Conservation (phyloP, 768 basidiomycete genomes). For the Daedalea quercina region DNA sequence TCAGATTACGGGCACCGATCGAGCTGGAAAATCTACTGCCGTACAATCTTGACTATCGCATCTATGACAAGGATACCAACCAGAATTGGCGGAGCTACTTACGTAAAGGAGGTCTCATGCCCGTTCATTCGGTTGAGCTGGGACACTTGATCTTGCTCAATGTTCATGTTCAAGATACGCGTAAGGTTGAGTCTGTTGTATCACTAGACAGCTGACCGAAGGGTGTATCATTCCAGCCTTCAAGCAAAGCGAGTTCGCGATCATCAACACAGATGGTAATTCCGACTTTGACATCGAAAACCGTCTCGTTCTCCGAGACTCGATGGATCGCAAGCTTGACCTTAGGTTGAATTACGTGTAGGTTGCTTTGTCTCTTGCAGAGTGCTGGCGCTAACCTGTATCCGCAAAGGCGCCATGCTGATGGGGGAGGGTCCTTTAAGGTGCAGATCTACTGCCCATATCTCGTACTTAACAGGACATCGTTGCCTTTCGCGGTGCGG, state of each 20-base stretch:
- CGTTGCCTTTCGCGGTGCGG: constrained; percentile 69
- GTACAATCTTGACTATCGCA: constrained; percentile 91
- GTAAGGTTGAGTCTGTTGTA: constrained; percentile 33
- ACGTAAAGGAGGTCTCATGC: constrained; percentile 90
- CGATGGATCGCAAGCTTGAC: constrained; percentile 66
- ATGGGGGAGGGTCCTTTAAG: constrained; percentile 93
- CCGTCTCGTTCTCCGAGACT: constrained; percentile 65
- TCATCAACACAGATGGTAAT: constrained; percentile 90
- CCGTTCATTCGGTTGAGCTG: constrained; percentile 92
- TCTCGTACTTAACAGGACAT: constrained; percentile 89
- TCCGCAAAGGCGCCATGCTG: constrained; percentile 56
- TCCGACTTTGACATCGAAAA: constrained; percentile 85
- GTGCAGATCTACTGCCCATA: constrained; percentile 93
- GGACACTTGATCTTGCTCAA: constrained; percentile 86
- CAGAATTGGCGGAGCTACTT: constrained; percentile 95
- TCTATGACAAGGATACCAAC: constrained; percentile 92
- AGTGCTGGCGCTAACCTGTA: background rate
- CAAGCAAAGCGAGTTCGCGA: constrained; percentile 92
- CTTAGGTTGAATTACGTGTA: constrained; percentile 88
- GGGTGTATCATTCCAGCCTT: constrained; percentile 47
- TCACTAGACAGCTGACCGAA: background rate
- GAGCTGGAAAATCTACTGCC: constrained; percentile 95
- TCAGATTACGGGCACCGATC: constrained; percentile 86
- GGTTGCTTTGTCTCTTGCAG: constrained; percentile 23
- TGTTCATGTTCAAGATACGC: constrained; percentile 85